Evolutionary conservation across 352 stramenopile genomes (phyloP).

Genomic region (Peronospora belbahrii): DNA sequence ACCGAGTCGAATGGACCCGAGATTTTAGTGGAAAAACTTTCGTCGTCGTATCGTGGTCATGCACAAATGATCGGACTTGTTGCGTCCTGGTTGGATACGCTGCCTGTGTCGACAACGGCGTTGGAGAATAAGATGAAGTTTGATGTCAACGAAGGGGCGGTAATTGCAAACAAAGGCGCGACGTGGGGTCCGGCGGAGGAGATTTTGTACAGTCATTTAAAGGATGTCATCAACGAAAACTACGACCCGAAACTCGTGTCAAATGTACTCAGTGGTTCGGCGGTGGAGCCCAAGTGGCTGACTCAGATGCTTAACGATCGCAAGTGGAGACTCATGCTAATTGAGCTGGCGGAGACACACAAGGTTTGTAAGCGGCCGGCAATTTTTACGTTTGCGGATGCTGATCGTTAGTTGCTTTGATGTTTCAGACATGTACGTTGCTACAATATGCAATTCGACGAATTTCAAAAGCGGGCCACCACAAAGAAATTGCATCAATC

Average conservation of each 20-base stretch:
- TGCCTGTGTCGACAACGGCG: constrained; percentile 48
- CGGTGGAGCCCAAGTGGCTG: constrained; percentile 70
- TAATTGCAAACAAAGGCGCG: constrained; percentile 58
- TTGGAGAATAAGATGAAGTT: constrained; percentile 73
- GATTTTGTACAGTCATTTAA: constrained; percentile 68
- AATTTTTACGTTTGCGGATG: background rate
- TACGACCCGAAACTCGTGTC: constrained; percentile 84
- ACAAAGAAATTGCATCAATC: constrained; percentile 86
- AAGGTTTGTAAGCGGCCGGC: constrained; percentile 33
- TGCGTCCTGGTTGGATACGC: constrained; percentile 70
- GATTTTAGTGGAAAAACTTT: constrained; percentile 81
- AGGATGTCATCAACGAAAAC: constrained; percentile 68
- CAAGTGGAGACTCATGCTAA: constrained; percentile 82
- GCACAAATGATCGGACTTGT: constrained; percentile 83
- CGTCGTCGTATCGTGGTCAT: constrained; percentile 78
- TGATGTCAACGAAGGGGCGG: constrained; percentile 54
- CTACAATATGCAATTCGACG: constrained; percentile 81
- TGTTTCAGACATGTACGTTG: constrained; percentile 58
- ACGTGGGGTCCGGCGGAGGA: constrained; percentile 71
- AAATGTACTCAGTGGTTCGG: constrained; percentile 75
- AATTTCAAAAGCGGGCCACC: constrained; percentile 78
- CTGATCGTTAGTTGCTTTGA: constrained; percentile 7
- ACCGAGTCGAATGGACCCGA: constrained; percentile 75
- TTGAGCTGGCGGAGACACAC: constrained; percentile 78
- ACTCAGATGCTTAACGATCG: constrained; percentile 75